Evolutionary conservation across 805 yeast species (phyloP), one percentile per base, ranked within the genome.

Genomic region (Cyberlindnera mississippiensis): DNA sequence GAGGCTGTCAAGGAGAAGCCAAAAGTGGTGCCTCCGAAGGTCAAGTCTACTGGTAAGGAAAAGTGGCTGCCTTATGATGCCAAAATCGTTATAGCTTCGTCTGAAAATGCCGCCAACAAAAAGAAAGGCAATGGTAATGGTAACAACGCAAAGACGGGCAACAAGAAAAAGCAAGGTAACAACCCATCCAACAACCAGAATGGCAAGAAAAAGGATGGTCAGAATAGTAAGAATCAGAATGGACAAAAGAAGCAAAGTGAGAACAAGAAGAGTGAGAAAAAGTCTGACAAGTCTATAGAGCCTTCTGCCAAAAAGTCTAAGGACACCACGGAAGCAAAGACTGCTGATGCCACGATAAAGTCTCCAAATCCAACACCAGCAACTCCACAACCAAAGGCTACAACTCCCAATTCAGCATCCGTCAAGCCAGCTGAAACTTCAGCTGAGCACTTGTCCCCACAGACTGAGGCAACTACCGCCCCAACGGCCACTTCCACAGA

Each of bases 11-110:
- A 33, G 24, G 33, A 42, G 24, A 40, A 41, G 18, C 33, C 32
- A n/a, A 20, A 43, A n/a, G 13, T 38, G 12, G 19, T 26, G 2
- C 18, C 41, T 15, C 38, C 52, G 29, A 54, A 42, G 30, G 52
- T 42, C 13, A 55, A 53, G 41, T 40, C 49, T 14, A 46, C 53
- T 15, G 60, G 59, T 5, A 79, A 76, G 54, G 83, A 76, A 50
- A 83, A 82, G 54, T 81, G 87, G 87, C 71, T 80, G 28, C 86
- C 86, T 14, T 75, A 72, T 54, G 72, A 77, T 46, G 85, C 78
- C 13, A 64, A 73, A 19, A 74, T 75, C 38, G 72, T 71, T 16
- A 65, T 74, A 15, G 37, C 59, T 19, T 27, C 51, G 6, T 36
- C 35, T 13, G 28, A 42, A 12, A 36, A 29, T 17, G 7, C 16